A percentile compares a stretch with the other conserved stretches of the same genome.
These are phyloP conservation scores for Tricholomella constricta DNA, from an alignment of 768 basidiomycete species.

Conservation along the genomic window DNA sequence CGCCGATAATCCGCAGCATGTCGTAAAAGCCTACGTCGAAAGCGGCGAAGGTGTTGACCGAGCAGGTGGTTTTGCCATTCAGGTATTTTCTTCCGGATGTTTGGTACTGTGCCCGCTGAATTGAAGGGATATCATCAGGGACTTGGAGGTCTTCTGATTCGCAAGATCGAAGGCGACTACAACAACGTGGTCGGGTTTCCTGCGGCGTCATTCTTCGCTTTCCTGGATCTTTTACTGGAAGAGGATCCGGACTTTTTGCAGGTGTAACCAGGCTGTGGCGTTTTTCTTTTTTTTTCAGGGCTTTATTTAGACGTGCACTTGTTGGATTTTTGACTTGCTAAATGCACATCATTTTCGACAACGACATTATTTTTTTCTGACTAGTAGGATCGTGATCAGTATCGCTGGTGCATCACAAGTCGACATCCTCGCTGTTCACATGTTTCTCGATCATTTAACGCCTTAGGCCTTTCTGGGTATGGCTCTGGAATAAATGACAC, in stretches of 20 bases:
- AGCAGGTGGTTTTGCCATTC: slow-evolving; percentile 94
- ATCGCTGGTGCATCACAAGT: not conserved
- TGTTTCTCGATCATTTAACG: not conserved
- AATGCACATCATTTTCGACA: not conserved
- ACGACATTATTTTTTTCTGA: too few relatives aligned
- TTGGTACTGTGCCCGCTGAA: not conserved
- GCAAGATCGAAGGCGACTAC: slow-evolving; percentile 88
- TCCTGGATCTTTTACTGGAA: slow-evolving; percentile 67
- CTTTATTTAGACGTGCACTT: not conserved
- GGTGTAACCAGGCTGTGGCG: slow-evolving; percentile 28
- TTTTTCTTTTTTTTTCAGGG: not conserved
- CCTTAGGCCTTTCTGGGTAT: not conserved
- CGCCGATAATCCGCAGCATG: slow-evolving; percentile 54
- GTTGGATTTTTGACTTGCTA: not conserved
- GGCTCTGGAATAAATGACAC: not conserved
- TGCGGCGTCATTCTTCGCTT: slow-evolving; percentile 78
- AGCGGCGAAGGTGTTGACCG: slow-evolving; percentile 84
- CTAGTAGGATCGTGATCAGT: not conserved
- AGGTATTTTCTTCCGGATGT: slow-evolving; percentile 52
- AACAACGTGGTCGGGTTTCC: slow-evolving; percentile 94
- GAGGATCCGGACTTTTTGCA: slow-evolving; percentile 77
- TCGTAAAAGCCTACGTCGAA: slow-evolving; percentile 80
- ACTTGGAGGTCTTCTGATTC: slow-evolving; percentile 75
- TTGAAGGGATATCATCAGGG: slow-evolving; percentile 49
- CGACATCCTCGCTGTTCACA: not conserved